phyloP scores from a whole-genome alignment of 78 protist genomes.

The Dictyostelium citrinum region DNA sequence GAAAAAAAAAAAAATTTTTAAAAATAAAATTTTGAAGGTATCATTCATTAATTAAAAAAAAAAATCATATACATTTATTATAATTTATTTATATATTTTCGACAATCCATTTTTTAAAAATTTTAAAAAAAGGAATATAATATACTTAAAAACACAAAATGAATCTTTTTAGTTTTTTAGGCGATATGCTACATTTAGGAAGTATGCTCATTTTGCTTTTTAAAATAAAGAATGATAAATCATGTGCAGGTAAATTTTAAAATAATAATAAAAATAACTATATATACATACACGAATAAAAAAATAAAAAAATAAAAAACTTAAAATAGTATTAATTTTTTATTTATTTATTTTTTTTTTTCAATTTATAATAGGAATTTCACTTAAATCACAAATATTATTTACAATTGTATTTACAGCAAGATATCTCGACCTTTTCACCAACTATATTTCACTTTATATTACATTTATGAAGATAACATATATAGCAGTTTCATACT shows the following conservation, averaged over 20 bases:
- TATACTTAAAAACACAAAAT: not conserved
- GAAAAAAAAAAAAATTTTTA: not conserved
- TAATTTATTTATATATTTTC: not conserved
- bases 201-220: constrained; percentile 65
- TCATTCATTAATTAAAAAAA: not conserved
- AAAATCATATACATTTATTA: not conserved
- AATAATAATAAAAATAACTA: not conserved
- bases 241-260: constrained; percentile 58
- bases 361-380: constrained; percentile 82
- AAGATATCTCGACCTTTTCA: constrained; percentile 91
- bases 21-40: not conserved
- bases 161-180: constrained; percentile 74
- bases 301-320: not conserved
- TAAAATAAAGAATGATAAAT: constrained; percentile 45
- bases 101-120: not conserved
- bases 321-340: not conserved
- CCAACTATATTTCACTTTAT: constrained; percentile 72
- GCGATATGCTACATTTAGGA: constrained; percentile 69
- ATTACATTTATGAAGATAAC: constrained; percentile 90
- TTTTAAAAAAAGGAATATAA: not conserved
- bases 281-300: not conserved
- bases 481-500: constrained; percentile 83
- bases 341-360: not conserved
- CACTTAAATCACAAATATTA: constrained; percentile 88
- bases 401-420: constrained; percentile 86